Conservation (phyloP, 345 rosid species). For the Eutrema yunnanense region DNA sequence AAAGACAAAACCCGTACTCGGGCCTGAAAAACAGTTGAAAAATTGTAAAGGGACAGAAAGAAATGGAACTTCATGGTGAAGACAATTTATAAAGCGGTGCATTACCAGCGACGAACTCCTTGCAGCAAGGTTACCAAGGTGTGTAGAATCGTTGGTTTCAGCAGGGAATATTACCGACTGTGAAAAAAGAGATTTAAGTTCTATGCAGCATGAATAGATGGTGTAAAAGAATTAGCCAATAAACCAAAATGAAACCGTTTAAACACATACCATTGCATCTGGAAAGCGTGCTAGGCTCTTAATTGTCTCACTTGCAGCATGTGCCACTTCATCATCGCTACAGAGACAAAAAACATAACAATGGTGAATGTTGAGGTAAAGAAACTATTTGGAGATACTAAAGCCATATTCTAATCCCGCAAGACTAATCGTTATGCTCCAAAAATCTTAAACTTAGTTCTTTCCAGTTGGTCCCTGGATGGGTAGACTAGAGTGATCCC, state of each 20-base stretch:
- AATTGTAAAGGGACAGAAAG: background rate
- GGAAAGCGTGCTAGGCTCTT: constrained; percentile 55
- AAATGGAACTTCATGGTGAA: background rate
- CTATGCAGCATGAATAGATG: background rate
- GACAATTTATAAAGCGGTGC: background rate
- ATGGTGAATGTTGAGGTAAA: background rate
- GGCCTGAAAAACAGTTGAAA: constrained; percentile 48
- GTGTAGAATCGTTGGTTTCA: constrained; percentile 42
- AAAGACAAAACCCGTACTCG: constrained; percentile 70
- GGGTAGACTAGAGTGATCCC: background rate
- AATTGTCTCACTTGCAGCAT: constrained; percentile 67
- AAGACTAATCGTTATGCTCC: background rate
- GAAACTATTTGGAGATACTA: background rate
- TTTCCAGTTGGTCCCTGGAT: background rate
- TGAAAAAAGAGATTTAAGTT: constrained; percentile 6
- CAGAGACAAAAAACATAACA: constrained; percentile 1
- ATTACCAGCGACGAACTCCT: constrained; percentile 68
- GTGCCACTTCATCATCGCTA: constrained; percentile 73
- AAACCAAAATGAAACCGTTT: background rate
- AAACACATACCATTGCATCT: constrained; percentile 57
- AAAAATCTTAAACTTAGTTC: background rate
- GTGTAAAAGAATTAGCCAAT: background rate
- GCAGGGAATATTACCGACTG: constrained; percentile 66
- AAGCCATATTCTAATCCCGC: background rate
- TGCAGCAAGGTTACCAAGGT: constrained; percentile 63